phyloP scores from a whole-genome alignment of 2,329 filamentous ascomycete species.

The Aureobasidium sp. region DNA sequence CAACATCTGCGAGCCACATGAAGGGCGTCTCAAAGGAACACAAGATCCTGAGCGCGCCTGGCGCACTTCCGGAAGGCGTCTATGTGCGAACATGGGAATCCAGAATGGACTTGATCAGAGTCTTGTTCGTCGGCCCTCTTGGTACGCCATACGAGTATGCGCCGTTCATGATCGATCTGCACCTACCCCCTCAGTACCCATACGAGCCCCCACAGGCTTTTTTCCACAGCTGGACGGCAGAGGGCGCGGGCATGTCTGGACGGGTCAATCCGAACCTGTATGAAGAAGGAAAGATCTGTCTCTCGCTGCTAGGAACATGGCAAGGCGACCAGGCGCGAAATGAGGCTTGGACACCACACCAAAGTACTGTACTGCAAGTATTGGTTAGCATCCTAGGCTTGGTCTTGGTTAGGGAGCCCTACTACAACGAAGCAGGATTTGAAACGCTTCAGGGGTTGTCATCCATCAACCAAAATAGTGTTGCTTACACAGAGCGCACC shows the following conservation, averaged over 20 bases:
- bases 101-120: conserved; percentile 51
- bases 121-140: conserved; percentile 49
- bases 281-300: conserved; percentile 56
- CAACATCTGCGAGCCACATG: conserved; percentile 30
- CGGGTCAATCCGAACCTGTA: conserved; percentile 58
- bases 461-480: conserved; percentile 40
- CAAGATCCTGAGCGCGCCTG: conserved; percentile 43
- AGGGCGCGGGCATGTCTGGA: conserved; percentile 41
- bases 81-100: conserved; percentile 55
- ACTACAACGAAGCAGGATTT: conserved; percentile 59
- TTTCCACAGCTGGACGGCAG: conserved; percentile 48
- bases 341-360: conserved; percentile 48
- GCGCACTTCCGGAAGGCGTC: conserved; percentile 45
- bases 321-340: conserved; percentile 43
- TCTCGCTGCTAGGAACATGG: conserved; percentile 55
- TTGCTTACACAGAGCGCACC: conserved; percentile 48
- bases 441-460: conserved; percentile 41
- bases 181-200: conserved; percentile 46
- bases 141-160: conserved; percentile 56
- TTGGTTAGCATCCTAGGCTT: conserved; percentile 51
- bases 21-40: conserved; percentile 53
- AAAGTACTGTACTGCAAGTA: conserved; percentile 51
- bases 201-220: conserved; percentile 46
- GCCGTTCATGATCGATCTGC: conserved; percentile 55
- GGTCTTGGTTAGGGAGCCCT: conserved; percentile 53